Conservation (phyloP, 176 grass and related monocot genomes). For the Miscanthus lutarioriparius region DNA sequence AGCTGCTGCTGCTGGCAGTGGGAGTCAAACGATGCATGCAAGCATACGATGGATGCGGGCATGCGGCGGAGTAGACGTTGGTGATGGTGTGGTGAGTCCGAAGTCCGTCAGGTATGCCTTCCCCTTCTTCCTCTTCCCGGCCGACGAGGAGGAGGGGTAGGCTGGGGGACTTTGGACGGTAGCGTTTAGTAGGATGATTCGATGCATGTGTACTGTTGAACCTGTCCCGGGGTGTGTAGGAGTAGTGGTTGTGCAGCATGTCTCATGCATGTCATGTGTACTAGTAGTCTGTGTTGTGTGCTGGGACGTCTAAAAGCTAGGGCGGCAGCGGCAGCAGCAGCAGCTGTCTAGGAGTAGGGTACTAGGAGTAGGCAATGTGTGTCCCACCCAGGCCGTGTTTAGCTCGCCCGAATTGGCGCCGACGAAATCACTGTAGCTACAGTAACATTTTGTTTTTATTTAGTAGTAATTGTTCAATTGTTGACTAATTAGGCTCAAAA, state of each 20-base stretch:
- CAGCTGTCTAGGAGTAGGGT: neutral
- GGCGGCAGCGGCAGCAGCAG: neutral
- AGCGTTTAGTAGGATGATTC: neutral
- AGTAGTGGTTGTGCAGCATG: neutral
- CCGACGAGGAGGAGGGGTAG: neutral
- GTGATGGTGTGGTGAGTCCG: neutral
- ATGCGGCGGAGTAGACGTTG: no score
- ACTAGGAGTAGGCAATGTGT: neutral
- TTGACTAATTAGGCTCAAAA: no score
- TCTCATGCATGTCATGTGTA: neutral
- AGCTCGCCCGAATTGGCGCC: no score
- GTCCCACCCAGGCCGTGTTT: no score
- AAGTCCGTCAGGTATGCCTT: constrained; percentile 28
- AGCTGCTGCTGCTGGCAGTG: neutral
- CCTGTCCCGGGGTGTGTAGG: neutral
- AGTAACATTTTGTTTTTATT: no score
- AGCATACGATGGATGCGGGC: neutral
- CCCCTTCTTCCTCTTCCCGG: constrained; percentile 1
- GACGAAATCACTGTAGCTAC: no score
- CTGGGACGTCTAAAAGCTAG: no score
- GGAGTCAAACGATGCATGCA: neutral
- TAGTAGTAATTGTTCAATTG: no score
- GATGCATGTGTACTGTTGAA: neutral
- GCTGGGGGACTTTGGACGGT: constrained; percentile 35
- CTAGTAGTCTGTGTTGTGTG: no score